Base-by-base conservation (phyloP, 768 basidiomycete species). In the Saitozyma podzolica region DNA sequence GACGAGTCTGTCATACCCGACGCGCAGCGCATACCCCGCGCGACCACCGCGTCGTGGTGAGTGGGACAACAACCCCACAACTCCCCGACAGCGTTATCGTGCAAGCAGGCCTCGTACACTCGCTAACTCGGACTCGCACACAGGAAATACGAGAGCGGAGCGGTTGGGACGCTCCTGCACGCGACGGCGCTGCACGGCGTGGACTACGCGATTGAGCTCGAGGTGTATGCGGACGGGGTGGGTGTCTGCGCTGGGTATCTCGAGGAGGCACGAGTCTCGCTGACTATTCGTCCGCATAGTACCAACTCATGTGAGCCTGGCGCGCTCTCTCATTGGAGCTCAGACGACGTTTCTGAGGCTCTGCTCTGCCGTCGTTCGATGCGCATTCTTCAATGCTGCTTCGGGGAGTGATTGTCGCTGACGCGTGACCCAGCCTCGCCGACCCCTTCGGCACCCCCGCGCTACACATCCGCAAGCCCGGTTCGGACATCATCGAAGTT, bases 391-490 rank as follows among this genome's bases (percentile, higher is more conserved):
- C 29, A 5, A n/a, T n/a, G n/a, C n/a, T n/a, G 14, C 47, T 48
- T 59, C 29, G n/a, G 29, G n/a, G 14, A 41, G 8, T 61, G 17
- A 61, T 61, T 29, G 29, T 29, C 29, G 29, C 29, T 29, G 2
- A 29, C 29, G 29, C 29, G 29, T 29, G 29, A 61, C 48, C 17
- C 64, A 76, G 77, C 57, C 69, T 82, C 10, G 74, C 78, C 50
- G 90, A 98, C 80, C 93, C 94, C 19, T 98, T 95, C 80, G 92
- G 93, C 59, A 86, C 88, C 70, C 94, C 94, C 8, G 83, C 89
- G 9, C 85, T 98, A 29, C 87, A 88, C 73, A 83, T 97, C 66
- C 90, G 94, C 49, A 58, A 72, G 65, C 75, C 79, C 14, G 76
- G 79, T 58, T 70, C 68, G n/a, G 74, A 79, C 55, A 67, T 69